phyloP scores from a whole-genome alignment of 2,329 filamentous ascomycete species.

The Trichoderma sp. region DNA sequence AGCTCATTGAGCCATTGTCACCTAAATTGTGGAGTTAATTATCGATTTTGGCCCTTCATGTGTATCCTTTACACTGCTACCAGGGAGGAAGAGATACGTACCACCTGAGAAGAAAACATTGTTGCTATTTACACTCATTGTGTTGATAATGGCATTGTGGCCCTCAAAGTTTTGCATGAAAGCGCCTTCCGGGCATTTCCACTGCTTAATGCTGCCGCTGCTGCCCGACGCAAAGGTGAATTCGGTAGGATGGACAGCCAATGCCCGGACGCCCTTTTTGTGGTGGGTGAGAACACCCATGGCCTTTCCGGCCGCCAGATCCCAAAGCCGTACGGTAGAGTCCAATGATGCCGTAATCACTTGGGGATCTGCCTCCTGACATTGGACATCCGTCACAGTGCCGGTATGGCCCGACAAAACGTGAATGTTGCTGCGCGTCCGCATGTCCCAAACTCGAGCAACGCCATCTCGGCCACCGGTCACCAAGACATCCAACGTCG shows the following conservation, averaged over 20 bases:
- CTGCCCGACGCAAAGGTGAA: conserved; percentile 96
- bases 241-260: conserved; percentile 85
- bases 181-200: conserved; percentile 96
- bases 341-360: conserved; percentile 94
- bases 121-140: conserved; percentile 88
- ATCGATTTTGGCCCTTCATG: neutral
- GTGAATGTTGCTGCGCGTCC: conserved; percentile 92
- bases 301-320: conserved; percentile 92
- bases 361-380: conserved; percentile 95
- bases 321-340: conserved; percentile 89
- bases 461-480: conserved; percentile 95
- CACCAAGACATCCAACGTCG: conserved; percentile 90
- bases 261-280: conserved; percentile 91
- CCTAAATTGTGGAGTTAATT: conserved; percentile 41
- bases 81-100: conserved; percentile 33
- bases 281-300: conserved; percentile 97
- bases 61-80: neutral
- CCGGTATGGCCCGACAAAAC: conserved; percentile 89
- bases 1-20: conserved; percentile 94
- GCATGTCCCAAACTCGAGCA: conserved; percentile 97
- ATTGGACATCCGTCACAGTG: conserved; percentile 86
- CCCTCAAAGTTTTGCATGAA: conserved; percentile 99
- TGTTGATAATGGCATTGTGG: conserved; percentile 96
- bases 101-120: conserved; percentile 92
- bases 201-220: conserved; percentile 95